A percentile compares a stretch with the other conserved stretches of the same genome.
These are phyloP conservation scores for Lipomyces anomalus DNA, from an alignment of 805 yeast genomes.

Conservation along the genomic window DNA sequence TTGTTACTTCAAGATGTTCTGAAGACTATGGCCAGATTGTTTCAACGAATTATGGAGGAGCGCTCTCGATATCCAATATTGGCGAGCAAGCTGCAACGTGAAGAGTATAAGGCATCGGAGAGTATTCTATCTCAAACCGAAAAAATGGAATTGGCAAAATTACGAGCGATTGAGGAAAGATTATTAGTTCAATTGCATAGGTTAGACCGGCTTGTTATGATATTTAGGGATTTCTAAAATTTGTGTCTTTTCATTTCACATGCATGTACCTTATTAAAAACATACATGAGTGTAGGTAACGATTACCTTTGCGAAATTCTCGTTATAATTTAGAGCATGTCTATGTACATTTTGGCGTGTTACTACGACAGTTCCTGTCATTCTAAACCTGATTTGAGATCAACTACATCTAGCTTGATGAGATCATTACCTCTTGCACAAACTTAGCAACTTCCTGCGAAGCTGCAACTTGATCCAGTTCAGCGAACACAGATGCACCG, in stretches of 20 bases:
- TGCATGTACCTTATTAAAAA: slow-evolving; percentile 27
- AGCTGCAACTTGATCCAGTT: slow-evolving; percentile 11
- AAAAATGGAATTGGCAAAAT: slow-evolving; percentile 58
- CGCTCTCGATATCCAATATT: slow-evolving; percentile 60
- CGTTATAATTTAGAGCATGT: neutral
- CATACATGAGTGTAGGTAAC: neutral
- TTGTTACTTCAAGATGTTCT: slow-evolving; percentile 46
- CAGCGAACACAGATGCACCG: slow-evolving; percentile 11
- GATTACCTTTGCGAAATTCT: neutral
- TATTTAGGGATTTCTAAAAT: slow-evolving; percentile 38
- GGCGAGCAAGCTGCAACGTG: slow-evolving; percentile 76
- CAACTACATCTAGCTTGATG: neutral
- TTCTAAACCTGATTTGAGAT: neutral
- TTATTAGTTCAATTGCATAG: slow-evolving; percentile 32
- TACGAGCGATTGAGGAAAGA: slow-evolving; percentile 35
- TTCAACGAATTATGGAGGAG: slow-evolving; percentile 31
- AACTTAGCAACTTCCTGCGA: slow-evolving; percentile 9
- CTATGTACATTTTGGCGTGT: neutral
- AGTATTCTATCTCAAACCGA: slow-evolving; percentile 72
- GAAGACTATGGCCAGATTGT: slow-evolving; percentile 44
- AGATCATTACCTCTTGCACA: slow-evolving; percentile 1
- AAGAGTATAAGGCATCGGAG: slow-evolving; percentile 75
- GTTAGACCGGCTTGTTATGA: slow-evolving; percentile 35
- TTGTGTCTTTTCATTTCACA: too few relatives aligned
- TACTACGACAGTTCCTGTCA: neutral